Evolutionary conservation across 495 filamentous ascomycete species (phyloP).

Genomic region (Trichoderma orchidacearum): DNA sequence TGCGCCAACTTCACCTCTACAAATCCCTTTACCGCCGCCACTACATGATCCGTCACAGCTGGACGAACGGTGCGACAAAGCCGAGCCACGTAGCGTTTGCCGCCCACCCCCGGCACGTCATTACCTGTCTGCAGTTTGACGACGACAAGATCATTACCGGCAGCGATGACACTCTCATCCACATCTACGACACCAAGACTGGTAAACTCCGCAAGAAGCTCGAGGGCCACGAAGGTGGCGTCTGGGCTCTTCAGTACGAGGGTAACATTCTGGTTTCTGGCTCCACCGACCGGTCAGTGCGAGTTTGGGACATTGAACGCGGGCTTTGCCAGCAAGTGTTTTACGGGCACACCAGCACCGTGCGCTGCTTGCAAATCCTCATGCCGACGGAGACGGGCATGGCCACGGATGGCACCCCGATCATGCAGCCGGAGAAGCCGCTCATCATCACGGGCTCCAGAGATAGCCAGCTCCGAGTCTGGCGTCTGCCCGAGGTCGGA

Average conservation of each 20-base stretch:
- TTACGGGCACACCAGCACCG: slow-evolving; percentile 93
- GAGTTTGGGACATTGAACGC: slow-evolving; percentile 93
- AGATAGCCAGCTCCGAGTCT: slow-evolving; percentile 87
- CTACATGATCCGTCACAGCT: slow-evolving; percentile 74
- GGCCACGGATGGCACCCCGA: slow-evolving; percentile 54
- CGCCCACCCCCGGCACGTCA: slow-evolving; percentile 89
- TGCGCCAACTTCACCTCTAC: slow-evolving; percentile 78
- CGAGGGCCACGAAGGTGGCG: slow-evolving; percentile 89
- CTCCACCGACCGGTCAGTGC: slow-evolving; percentile 87
- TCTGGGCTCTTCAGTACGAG: slow-evolving; percentile 95
- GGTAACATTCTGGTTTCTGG: slow-evolving; percentile 92
- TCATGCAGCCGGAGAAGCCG: slow-evolving; percentile 83
- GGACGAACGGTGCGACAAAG: slow-evolving; percentile 74
- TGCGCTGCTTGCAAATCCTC: slow-evolving; percentile 89
- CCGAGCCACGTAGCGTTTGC: slow-evolving; percentile 94
- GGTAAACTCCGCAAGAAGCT: slow-evolving; percentile 71
- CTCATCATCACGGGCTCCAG: slow-evolving; percentile 96
- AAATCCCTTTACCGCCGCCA: slow-evolving; percentile 94
- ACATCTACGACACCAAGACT: slow-evolving; percentile 96
- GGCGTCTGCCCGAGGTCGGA: slow-evolving; percentile 79
- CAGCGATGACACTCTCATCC: slow-evolving; percentile 94
- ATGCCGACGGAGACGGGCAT: slow-evolving; percentile 70
- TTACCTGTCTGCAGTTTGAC: slow-evolving; percentile 96
- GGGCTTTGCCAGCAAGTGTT: slow-evolving; percentile 89
- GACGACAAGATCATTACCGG: slow-evolving; percentile 96